phyloP scores from a whole-genome alignment of 2,329 filamentous ascomycete species.

The Colletotrichum tamarilloi region DNA sequence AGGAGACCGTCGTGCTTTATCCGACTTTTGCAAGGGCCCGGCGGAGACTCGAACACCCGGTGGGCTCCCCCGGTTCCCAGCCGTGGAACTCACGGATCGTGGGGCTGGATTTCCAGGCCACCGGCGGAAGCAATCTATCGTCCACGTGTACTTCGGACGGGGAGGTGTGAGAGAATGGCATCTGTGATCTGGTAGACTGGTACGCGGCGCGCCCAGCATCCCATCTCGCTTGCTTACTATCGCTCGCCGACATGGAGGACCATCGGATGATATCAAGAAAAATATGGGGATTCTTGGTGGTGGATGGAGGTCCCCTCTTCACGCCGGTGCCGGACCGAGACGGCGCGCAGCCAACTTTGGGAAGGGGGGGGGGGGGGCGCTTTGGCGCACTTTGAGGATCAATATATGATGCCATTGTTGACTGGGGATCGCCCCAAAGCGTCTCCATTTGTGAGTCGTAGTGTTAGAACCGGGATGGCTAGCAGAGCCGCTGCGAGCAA shows the following conservation, averaged over 20 bases:
- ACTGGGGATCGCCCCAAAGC: neutral
- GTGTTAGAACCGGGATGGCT: neutral
- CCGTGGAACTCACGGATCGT: constrained; percentile 17
- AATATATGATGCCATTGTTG: neutral
- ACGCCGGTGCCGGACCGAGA: constrained; percentile 21
- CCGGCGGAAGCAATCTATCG: constrained; percentile 20
- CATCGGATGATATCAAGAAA: neutral
- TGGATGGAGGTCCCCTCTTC: neutral
- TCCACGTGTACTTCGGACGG: constrained; percentile 26
- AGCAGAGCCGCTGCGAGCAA: neutral
- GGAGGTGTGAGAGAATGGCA: neutral
- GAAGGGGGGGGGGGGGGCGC: neutral
- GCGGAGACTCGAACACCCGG: neutral
- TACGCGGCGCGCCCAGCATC: constrained; percentile 8
- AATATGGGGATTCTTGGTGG: neutral
- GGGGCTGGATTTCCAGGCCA: constrained; percentile 21
- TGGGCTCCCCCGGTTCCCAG: constrained; percentile 2
- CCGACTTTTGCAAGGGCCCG: constrained; percentile 1
- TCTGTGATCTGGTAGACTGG: neutral
- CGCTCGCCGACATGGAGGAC: neutral
- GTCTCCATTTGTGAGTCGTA: constrained; percentile 6
- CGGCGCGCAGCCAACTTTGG: neutral
- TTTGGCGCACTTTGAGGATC: constrained; percentile 3
- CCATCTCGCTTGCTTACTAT: neutral
- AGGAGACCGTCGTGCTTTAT: constrained; percentile 20